Evolutionary conservation across 148 eudicot species (phyloP).

Genomic region (Diospyros lotus): DNA sequence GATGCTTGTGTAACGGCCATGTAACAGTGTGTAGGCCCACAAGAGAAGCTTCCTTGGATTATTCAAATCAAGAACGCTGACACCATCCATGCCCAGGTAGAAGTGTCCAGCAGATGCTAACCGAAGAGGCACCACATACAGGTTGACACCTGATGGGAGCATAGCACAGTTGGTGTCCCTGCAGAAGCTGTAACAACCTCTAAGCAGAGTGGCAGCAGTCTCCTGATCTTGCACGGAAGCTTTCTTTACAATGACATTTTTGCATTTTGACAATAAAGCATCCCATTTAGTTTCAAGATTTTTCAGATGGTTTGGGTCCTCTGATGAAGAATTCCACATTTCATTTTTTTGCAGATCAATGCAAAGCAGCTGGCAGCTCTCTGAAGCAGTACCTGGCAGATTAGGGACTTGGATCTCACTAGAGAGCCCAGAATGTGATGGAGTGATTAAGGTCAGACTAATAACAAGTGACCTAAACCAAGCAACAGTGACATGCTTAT

Average conservation of each 20-base stretch:
- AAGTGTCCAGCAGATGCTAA: slow-evolving; percentile 45
- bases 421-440: slow-evolving; percentile 34
- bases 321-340: slow-evolving; percentile 70
- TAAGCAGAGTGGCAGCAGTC: slow-evolving; percentile 63
- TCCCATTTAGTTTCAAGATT: slow-evolving; percentile 72
- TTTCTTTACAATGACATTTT: slow-evolving; percentile 69
- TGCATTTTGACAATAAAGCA: slow-evolving; percentile 54
- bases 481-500: slow-evolving; percentile 77
- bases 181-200: slow-evolving; percentile 78
- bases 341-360: slow-evolving; percentile 69
- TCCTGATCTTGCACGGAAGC: slow-evolving; percentile 72
- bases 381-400: slow-evolving; percentile 32
- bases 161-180: slow-evolving; percentile 76
- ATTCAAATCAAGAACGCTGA: slow-evolving; percentile 66
- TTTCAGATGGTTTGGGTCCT: slow-evolving; percentile 50
- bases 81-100: slow-evolving; percentile 59
- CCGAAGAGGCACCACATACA: slow-evolving; percentile 67
- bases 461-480: slow-evolving; percentile 87
- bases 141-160: slow-evolving; percentile 63
- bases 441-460: slow-evolving; percentile 67
- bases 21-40: slow-evolving; percentile 90
- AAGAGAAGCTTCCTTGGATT: slow-evolving; percentile 78
- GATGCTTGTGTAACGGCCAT: slow-evolving; percentile 67
- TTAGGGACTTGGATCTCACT: slow-evolving; percentile 33
- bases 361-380: slow-evolving; percentile 64